phyloP scores from a whole-genome alignment of 1,139 yeast genomes.

The Kodamaea ohmeri region DNA sequence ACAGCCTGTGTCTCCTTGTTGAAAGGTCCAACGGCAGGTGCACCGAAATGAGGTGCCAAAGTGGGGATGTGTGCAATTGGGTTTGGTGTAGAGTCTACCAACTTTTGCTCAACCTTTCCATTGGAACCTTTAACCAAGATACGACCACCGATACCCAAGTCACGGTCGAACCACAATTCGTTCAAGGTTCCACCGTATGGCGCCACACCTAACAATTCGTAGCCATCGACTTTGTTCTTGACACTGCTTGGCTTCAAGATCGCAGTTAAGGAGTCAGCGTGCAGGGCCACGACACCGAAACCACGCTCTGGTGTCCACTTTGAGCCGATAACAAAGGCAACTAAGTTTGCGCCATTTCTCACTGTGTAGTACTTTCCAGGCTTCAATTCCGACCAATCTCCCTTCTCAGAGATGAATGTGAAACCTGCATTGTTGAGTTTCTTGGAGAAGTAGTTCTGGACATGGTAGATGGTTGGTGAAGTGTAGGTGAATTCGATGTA shows the following conservation, averaged over 20 bases:
- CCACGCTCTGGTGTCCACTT: slow-evolving; percentile 58
- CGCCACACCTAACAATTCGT: slow-evolving; percentile 62
- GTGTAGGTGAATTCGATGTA: slow-evolving; percentile 58
- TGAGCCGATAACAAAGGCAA: slow-evolving; percentile 57
- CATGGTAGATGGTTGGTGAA: slow-evolving; percentile 65
- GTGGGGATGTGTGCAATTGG: slow-evolving; percentile 67
- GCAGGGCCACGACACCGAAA: slow-evolving; percentile 58
- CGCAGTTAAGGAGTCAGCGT: slow-evolving; percentile 57
- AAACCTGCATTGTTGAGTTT: slow-evolving; percentile 51
- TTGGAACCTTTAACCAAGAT: slow-evolving; percentile 36
- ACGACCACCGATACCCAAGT: slow-evolving; percentile 65
- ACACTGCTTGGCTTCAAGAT: slow-evolving; percentile 57
- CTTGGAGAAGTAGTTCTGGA: slow-evolving; percentile 42
- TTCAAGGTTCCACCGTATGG: slow-evolving; percentile 62
- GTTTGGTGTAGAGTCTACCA: slow-evolving; percentile 57
- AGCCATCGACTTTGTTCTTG: slow-evolving; percentile 51
- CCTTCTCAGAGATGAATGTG: slow-evolving; percentile 49
- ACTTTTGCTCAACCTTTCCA: slow-evolving; percentile 35
- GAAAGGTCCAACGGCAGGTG: slow-evolving; percentile 47
- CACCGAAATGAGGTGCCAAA: slow-evolving; percentile 66
- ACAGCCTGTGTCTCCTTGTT: slow-evolving; percentile 62
- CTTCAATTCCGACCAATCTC: slow-evolving; percentile 38
- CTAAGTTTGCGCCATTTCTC: slow-evolving; percentile 54
- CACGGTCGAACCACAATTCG: slow-evolving; percentile 60
- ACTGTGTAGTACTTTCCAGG: slow-evolving; percentile 55